Evolutionary conservation across 2,329 filamentous ascomycete species (phyloP), one percentile per base, ranked within the genome.

Genomic region (Magnaporthiopsis incrustans): DNA sequence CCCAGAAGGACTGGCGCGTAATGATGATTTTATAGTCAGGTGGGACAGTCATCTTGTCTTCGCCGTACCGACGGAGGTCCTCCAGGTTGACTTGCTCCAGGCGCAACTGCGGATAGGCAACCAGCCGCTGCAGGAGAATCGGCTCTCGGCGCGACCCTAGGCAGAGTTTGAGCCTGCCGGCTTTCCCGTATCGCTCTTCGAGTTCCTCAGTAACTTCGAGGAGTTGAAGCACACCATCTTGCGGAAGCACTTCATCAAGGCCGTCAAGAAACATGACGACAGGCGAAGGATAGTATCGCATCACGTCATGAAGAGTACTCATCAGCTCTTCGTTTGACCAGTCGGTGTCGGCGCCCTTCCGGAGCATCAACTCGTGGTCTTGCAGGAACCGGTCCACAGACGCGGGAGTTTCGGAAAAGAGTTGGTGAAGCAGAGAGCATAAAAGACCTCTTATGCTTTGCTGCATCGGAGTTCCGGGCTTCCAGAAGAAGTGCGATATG

Each of bases 401-500:
- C 6, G 26, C 7, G 6, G 27, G 32, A 22, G n/a, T 10, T 30
- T 58, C 32, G 15, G 50, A 27, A 10, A 69, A 64, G 15, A 69
- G 25, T 22, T 69, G 64, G 53, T 71, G 65, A 0, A 73, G 60
- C 4, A 74, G 35, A 2, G 70, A 66, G 35, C 69, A 68, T 0
- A 74, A 63, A 1, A 74, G 58, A 0, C 74, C 74, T 35, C 67
- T 69, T 2, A 68, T 56, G 18, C 59, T 68, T 33, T 68, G 69
- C 63, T 75, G 72, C 61, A 73, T 60, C 1, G 3, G 7, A 2
- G 65, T 68, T 1, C 73, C 74, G 0, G 69, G 64, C 10, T 67
- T 70, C 73, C 73, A 76, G 59, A 75, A 74, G 65, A 71, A 75
- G 61, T 71, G 71, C 2, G 67, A 67, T 5, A 69, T 18, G 0